Base-by-base conservation (phyloP, 352 stramenopile species). In the Phytophthora pluvialis region DNA sequence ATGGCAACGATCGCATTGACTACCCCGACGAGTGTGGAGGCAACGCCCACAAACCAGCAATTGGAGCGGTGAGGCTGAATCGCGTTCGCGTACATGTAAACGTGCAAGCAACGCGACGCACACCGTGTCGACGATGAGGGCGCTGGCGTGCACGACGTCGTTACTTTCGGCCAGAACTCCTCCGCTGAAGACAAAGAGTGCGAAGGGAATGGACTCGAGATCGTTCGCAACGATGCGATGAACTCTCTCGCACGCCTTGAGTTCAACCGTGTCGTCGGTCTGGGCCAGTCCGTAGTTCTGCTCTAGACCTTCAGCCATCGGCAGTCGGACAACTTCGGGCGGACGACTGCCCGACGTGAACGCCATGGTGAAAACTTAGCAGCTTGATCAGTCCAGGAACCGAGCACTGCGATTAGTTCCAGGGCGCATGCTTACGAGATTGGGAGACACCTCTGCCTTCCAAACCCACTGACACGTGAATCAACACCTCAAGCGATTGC, bases 161-260 rank as follows among this genome's bases (percentile, higher is more conserved):
- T 80, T 80, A 33, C 68, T 67, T 11, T 67, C 58, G 8, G 59
- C 55, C 10, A 77, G 32, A 42, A 80, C 38, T 4, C 56, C 52
- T 9, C 60, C 64, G 3, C 49, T 56, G 31, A 77, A 78, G 29
- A 75, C 45, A 28, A 72, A 57, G 11, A 80, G 46, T 26, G 72
- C 64, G 35, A 76, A 67, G 3, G 72, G 75, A 45, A 83, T 75
- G 11, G 69, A 80, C 58, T 83, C 72, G 26, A 83, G 48, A 32
- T 83, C 75, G 51, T 83, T 83, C 16, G 53, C 48, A 10, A 79
- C 50, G 42, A 81, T 83, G 21, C 75, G 75, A 47, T 75, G 57
- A 25, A 40, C 28, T 21, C 47, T 28, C 40, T 57, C 63, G 8
- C 58, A 58, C 5, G 59, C 51, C 53, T 78, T 78, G 60, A 75